Evolutionary conservation across 306 rosid species (phyloP).

Genomic region (Prunus mume): DNA sequence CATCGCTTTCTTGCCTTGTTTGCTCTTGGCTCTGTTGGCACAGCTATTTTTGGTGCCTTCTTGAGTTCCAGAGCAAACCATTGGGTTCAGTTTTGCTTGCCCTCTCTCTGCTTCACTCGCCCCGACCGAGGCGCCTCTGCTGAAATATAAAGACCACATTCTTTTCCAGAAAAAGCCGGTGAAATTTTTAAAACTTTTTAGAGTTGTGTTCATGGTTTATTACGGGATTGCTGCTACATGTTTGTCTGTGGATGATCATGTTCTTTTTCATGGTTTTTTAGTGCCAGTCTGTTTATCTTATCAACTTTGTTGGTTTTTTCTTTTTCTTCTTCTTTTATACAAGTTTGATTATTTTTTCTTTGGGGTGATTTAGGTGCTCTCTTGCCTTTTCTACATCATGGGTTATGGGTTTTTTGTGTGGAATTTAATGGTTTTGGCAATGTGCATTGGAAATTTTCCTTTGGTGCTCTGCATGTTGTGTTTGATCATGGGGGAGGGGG

Average conservation of each 20-base stretch:
- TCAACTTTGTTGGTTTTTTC: background rate
- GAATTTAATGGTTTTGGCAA: conserved; percentile 6
- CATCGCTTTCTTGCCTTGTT: conserved; percentile 2
- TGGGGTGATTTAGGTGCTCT: background rate
- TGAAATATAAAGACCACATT: background rate
- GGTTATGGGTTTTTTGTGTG: conserved; percentile 6
- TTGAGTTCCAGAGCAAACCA: background rate
- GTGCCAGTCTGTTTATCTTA: background rate
- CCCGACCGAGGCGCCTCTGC: background rate
- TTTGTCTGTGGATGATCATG: conserved; percentile 7
- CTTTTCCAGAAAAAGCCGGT: background rate
- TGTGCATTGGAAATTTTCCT: conserved; percentile 24
- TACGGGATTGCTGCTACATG: conserved; percentile 6
- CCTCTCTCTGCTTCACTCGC: conserved; percentile 9
- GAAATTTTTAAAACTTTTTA: background rate
- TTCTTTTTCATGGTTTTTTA: background rate
- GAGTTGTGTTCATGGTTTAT: background rate
- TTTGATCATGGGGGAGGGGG: conserved; percentile 32
- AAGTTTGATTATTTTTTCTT: background rate
- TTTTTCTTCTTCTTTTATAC: no score
- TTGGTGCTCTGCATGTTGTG: conserved; percentile 40
- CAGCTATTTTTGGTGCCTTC: background rate
- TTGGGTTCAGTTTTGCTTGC: background rate
- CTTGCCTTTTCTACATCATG: background rate
- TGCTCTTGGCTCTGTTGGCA: background rate